Percentiles rank a stretch among this genome's conserved stretches.
Conservation (phyloP, 2,329 filamentous ascomycete genomes). For the Lachnum nothofagi region DNA sequence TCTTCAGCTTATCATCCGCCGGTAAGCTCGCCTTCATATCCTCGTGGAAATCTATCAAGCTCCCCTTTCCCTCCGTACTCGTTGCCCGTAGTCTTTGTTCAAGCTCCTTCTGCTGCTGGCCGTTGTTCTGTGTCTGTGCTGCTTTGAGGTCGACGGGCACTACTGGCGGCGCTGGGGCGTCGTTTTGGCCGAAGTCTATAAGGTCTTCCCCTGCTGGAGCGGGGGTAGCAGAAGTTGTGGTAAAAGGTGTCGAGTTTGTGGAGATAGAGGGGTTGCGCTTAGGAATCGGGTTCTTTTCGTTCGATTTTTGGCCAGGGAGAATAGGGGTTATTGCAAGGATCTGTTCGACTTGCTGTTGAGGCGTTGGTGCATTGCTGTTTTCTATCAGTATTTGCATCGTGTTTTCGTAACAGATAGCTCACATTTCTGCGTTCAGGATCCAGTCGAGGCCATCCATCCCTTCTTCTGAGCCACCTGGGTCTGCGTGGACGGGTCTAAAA, state of each 20-base stretch:
- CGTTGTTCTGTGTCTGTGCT: slow-evolving; percentile 25
- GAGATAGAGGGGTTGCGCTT: slow-evolving; percentile 30
- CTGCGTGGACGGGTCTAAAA: slow-evolving; percentile 70
- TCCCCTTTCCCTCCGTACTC: slow-evolving; percentile 13
- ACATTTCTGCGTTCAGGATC: slow-evolving; percentile 88
- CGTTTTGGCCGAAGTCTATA: slow-evolving; percentile 52
- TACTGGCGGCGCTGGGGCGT: slow-evolving; percentile 5
- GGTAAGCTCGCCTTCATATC: slow-evolving; percentile 49
- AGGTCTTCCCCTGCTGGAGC: slow-evolving; percentile 38
- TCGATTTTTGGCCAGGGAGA: slow-evolving; percentile 65
- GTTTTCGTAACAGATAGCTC: slow-evolving; percentile 31
- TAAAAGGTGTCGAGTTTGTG: slow-evolving; percentile 1
- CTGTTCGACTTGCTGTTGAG: slow-evolving; percentile 70
- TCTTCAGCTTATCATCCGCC: slow-evolving; percentile 16
- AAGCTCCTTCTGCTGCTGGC: slow-evolving; percentile 28
- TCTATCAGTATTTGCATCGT: slow-evolving; percentile 9
- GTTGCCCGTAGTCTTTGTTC: slow-evolving; percentile 27
- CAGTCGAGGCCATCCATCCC: slow-evolving; percentile 88
- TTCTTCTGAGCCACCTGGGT: slow-evolving; percentile 66
- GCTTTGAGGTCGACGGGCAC: slow-evolving; percentile 23
- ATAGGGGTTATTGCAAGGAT: slow-evolving; percentile 84
- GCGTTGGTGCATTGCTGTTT: slow-evolving; percentile 55
- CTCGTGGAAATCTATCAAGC: slow-evolving; percentile 48
- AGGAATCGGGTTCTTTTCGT: slow-evolving; percentile 53
- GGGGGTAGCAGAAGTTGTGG: slow-evolving; percentile 1